A percentile compares a stretch with the other conserved stretches of the same genome.
phyloP scores from a whole-genome alignment of 177 flowering plant species.

The Vitis hybrid region DNA sequence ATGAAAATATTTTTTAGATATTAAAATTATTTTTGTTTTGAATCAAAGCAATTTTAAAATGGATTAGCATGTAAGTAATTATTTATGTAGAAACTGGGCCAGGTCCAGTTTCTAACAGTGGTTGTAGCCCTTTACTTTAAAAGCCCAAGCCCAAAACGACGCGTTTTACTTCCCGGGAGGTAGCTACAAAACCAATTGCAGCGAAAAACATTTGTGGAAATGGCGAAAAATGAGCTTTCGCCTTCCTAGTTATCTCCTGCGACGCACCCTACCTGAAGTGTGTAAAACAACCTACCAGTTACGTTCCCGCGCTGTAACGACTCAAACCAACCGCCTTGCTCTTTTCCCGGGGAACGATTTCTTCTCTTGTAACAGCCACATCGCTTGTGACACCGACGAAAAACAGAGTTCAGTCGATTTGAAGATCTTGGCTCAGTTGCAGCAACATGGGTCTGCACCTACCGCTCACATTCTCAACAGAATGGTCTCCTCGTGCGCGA shows the following conservation, averaged over 20 bases:
- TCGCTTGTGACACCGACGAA: conserved; percentile 1
- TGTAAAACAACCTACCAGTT: background rate
- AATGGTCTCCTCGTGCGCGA: conserved; percentile 37
- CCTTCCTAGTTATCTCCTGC: background rate
- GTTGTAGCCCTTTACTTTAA: no score
- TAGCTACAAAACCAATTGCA: no score
- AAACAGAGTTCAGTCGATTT: background rate
- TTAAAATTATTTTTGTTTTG: no score
- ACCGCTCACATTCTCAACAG: conserved; percentile 29
- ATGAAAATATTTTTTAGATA: no score
- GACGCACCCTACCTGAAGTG: background rate
- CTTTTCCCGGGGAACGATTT: background rate
- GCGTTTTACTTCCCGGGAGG: no score
- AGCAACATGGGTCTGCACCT: conserved; percentile 15
- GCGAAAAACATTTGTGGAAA: background rate
- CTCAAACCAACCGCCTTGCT: background rate
- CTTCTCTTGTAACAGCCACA: background rate
- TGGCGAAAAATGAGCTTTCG: conserved; percentile 1
- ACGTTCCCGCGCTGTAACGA: conserved; percentile 9
- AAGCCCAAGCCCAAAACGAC: no score
- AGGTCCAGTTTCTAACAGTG: no score
- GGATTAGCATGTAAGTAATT: no score
- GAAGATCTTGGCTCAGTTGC: conserved; percentile 8
- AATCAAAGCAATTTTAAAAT: no score
- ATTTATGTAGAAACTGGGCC: no score